phyloP scores from a whole-genome alignment of 2,329 filamentous ascomycete genomes.

The Uncinocarpus reesii region DNA sequence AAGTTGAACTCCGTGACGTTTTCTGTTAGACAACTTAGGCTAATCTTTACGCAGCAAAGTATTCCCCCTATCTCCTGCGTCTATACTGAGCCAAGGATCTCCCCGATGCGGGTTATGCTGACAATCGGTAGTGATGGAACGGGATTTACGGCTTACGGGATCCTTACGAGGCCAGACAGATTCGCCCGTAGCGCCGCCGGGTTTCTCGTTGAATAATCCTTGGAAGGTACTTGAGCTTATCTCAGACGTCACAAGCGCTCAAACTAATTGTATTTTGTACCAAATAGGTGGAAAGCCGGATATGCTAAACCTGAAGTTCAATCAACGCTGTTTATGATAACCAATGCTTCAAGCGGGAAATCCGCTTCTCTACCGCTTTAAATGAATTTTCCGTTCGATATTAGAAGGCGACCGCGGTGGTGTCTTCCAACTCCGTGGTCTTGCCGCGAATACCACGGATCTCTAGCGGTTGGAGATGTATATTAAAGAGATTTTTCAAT shows the following conservation, averaged over 20 bases:
- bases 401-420: background rate
- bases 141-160: conserved; percentile 54
- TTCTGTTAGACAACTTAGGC: background rate
- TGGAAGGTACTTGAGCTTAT: conserved; percentile 47
- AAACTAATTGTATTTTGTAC: background rate
- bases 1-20: conserved; percentile 24
- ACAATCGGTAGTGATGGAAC: conserved; percentile 51
- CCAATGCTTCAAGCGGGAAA: background rate
- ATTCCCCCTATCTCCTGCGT: conserved; percentile 23
- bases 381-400: background rate
- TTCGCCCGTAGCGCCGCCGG: conserved; percentile 47
- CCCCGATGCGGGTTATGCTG: conserved; percentile 7
- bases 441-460: conserved; percentile 42
- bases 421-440: conserved; percentile 31
- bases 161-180: conserved; percentile 52
- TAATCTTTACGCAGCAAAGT: conserved; percentile 42
- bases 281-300: conserved; percentile 33
- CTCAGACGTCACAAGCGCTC: conserved; percentile 8
- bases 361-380: background rate
- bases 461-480: conserved; percentile 44
- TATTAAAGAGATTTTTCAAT: conserved; percentile 44
- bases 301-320: conserved; percentile 23
- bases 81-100: no score
- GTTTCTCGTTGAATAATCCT: conserved; percentile 57
- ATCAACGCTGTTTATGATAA: conserved; percentile 8